Evolutionary conservation across 208 protist species (phyloP).

Genomic region (Phytomonas sp.): DNA sequence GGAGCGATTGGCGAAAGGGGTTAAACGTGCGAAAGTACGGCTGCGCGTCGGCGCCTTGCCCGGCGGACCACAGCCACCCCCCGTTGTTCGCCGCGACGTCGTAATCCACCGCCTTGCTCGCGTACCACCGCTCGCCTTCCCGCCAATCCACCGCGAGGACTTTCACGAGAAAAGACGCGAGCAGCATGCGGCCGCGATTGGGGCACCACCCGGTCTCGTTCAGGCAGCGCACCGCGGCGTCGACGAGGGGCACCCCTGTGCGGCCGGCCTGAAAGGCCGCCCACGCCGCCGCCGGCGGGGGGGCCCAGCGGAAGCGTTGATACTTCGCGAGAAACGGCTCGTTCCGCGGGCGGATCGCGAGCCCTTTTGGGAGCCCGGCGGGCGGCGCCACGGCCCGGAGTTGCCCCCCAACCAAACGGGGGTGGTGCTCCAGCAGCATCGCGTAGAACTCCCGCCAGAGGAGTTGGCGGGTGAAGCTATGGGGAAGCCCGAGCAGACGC

Average conservation of each 20-base stretch:
- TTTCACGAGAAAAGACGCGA: conserved; percentile 86
- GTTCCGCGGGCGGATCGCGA: conserved; percentile 24
- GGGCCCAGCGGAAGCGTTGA: conserved; percentile 41
- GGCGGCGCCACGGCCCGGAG: conserved; percentile 28
- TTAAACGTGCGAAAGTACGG: conserved; percentile 83
- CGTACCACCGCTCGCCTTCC: conserved; percentile 83
- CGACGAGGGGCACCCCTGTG: conserved; percentile 89
- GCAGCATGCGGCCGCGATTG: conserved; percentile 69
- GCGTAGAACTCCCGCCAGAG: conserved; percentile 77
- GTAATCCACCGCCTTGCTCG: conserved; percentile 77
- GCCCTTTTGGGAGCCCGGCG: conserved; percentile 12
- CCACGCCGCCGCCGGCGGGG: too few relatives aligned
- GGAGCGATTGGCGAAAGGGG: conserved; percentile 55
- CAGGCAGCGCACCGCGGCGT: conserved; percentile 89
- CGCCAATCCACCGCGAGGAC: conserved; percentile 87
- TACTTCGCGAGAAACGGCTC: conserved; percentile 56
- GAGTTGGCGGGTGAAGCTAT: conserved; percentile 50
- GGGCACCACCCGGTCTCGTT: conserved; percentile 71
- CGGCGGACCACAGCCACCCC: conserved; percentile 75
- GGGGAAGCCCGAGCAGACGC: conserved; percentile 22
- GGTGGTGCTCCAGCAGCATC: conserved; percentile 45
- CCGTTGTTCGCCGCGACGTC: conserved; percentile 83
- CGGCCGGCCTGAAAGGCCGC: conserved; percentile 54
- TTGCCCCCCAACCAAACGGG: conserved; percentile 46
- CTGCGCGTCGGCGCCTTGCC: conserved; percentile 68